Evolutionary conservation across 1,284 basidiomycete species (phyloP).

Genomic region (Puccinia horiana): DNA sequence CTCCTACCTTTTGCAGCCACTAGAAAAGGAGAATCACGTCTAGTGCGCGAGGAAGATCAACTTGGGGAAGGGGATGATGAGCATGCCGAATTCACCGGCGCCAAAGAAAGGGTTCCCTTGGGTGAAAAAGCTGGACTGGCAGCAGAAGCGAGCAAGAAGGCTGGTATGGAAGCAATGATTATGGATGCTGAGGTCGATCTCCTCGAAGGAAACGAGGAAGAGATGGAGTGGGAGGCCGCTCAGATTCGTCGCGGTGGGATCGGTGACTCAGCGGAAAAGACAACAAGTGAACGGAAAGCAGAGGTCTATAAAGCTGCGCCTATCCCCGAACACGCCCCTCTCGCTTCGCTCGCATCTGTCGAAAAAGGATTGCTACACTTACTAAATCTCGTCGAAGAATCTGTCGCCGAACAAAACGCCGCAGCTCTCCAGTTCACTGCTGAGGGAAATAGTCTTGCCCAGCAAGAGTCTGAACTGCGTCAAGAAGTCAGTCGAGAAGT

Average conservation of each 20-base stretch:
- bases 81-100: conserved; percentile 83
- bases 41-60: conserved; percentile 88
- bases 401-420: conserved; percentile 64
- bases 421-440: conserved; percentile 63
- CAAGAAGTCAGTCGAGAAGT: conserved; percentile 76
- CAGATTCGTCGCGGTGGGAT: conserved; percentile 73
- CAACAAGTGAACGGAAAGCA: conserved; percentile 58
- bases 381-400: conserved; percentile 62
- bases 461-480: conserved; percentile 76
- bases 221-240: conserved; percentile 83
- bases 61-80: conserved; percentile 90
- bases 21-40: conserved; percentile 69
- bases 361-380: conserved; percentile 66
- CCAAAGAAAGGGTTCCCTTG: conserved; percentile 78
- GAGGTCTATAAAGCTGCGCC: conserved; percentile 71
- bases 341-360: conserved; percentile 64
- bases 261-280: conserved; percentile 48
- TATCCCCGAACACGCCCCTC: conserved; percentile 14
- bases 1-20: conserved; percentile 55
- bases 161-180: conserved; percentile 81
- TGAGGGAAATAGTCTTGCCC: conserved; percentile 73
- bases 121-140: conserved; percentile 79
- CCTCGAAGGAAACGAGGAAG: conserved; percentile 76
- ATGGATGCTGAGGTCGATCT: conserved; percentile 71
- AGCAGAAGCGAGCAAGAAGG: conserved; percentile 71